Conservation (phyloP, 2,329 filamentous ascomycete genomes). For the Penicillium palitans region DNA sequence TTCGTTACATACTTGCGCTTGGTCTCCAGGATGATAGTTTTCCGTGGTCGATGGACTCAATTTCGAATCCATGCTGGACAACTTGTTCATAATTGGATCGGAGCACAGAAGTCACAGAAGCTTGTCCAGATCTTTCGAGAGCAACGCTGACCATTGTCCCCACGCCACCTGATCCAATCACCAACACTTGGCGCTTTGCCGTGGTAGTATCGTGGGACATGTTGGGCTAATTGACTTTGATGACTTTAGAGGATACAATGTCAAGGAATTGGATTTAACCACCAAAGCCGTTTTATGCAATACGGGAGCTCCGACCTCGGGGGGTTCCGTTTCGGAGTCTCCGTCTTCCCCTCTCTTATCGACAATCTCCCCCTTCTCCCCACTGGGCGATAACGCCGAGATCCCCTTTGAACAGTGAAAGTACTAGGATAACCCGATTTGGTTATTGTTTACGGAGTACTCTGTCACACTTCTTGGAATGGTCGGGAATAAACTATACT, state of each 20-base stretch:
- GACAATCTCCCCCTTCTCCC: not conserved
- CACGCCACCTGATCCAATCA: constrained; percentile 58
- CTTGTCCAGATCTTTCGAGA: constrained; percentile 53
- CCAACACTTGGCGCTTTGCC: constrained; percentile 41
- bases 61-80: constrained; percentile 51
- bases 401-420: not conserved
- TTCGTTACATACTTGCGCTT: constrained; percentile 31
- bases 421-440: not conserved
- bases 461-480: not conserved
- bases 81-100: constrained; percentile 58
- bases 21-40: constrained; percentile 52
- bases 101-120: constrained; percentile 56
- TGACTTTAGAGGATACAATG: not conserved
- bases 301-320: not conserved
- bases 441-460: not conserved
- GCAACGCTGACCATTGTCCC: constrained; percentile 59
- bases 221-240: not conserved
- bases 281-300: not conserved
- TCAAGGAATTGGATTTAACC: not conserved
- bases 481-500: not conserved
- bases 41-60: constrained; percentile 59
- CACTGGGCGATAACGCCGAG: not conserved
- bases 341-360: not conserved
- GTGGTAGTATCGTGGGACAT: not conserved
- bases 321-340: not conserved